Base-by-base conservation (phyloP, 2,329 filamentous ascomycete species). In the Blastomyces gilchristii region DNA sequence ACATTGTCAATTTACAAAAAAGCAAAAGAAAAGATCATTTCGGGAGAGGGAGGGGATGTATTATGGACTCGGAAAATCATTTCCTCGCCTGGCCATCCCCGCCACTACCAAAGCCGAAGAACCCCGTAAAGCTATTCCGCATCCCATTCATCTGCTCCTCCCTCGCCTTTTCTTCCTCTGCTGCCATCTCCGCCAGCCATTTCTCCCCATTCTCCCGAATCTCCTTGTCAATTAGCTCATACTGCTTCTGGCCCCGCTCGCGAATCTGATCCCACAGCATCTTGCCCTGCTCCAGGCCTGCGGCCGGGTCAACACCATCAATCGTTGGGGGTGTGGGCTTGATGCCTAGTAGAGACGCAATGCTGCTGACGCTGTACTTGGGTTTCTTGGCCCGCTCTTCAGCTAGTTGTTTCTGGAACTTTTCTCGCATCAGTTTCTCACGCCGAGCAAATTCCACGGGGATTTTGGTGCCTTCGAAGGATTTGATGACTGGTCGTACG, bases 231-330 rank as follows among this genome's bases (percentile, higher is more conserved):
- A 97, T 83, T 69, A 87, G 78, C 80, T 96, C 85, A 77, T 97
- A 99, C 76, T 92, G 89, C 75, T 88, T 87, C 78, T 92, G 89
- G 43, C 94, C 94, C 59, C 91, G 85, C 78, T 99, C 94, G 59
- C 94, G 87, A 60, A 94, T 91, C 75, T 96, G 87, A 73, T 99
- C 94, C 77, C 92, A 91, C 68, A 97, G 81, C 90, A 97, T 97
- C 84, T 97, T 99, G 70, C 93, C 94, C 76, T 96, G 87, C 2
- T 89, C 87, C 65, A 94, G 85, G 14, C 89, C 91, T 73, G 96
- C 90, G 1, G 83, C 82, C 0, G 89, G 82, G 72, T 92, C 88
- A 71, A 82, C 76, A 59, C 90, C 87, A 58, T 89, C 86, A 68
- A 69, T 71, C 59, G 70, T 70, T 61, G 70, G 84, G 69, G 82